phyloP scores from a whole-genome alignment of 306 rosid genomes.

The Lotus japonicus region DNA sequence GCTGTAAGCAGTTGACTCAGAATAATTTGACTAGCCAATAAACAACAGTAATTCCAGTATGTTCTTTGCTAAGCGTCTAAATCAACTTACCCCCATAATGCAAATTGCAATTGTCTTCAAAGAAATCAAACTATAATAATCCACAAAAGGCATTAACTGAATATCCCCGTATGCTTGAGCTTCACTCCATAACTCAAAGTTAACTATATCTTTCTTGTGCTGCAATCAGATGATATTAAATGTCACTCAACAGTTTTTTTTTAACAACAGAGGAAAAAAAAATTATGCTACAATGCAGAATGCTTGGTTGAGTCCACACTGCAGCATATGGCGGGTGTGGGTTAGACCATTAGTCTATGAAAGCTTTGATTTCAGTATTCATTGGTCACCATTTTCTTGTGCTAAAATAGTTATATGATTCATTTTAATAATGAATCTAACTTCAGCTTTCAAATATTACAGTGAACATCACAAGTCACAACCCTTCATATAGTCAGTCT shows the following conservation, averaged over 20 bases:
- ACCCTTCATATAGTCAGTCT: conserved; percentile 1
- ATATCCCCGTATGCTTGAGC: conserved; percentile 88
- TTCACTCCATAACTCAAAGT: conserved; percentile 80
- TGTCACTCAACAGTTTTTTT: conserved; percentile 1
- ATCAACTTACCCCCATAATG: conserved; percentile 68
- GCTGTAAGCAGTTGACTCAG: neutral
- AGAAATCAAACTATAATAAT: conserved; percentile 80
- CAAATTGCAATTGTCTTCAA: conserved; percentile 88
- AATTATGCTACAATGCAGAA: no score
- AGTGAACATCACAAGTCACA: conserved; percentile 3
- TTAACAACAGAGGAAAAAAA: neutral
- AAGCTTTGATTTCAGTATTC: no score
- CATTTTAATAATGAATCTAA: neutral
- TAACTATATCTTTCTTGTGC: conserved; percentile 79
- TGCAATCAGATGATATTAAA: conserved; percentile 35
- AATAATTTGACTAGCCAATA: conserved; percentile 7
- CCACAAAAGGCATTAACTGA: conserved; percentile 90
- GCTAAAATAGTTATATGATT: no score
- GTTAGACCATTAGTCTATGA: no score
- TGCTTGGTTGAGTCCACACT: no score
- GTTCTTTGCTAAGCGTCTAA: neutral
- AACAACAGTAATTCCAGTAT: conserved; percentile 8
- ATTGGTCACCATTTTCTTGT: no score
- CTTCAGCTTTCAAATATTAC: neutral
- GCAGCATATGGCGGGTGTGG: no score